phyloP scores from a whole-genome alignment of 768 basidiomycete genomes.

The Phlegmacium glaucopus region DNA sequence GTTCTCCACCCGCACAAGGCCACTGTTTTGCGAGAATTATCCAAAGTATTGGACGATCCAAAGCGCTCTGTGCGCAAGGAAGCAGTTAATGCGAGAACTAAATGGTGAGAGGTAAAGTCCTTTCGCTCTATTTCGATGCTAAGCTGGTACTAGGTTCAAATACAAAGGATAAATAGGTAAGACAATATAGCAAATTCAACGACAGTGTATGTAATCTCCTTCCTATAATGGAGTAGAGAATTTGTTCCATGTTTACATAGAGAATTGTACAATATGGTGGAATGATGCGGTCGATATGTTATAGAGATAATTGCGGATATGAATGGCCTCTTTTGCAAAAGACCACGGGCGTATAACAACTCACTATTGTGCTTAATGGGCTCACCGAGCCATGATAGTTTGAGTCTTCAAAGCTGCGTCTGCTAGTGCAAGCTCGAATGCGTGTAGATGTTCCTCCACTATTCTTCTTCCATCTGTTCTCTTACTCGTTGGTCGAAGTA shows the following conservation, averaged over 20 bases:
- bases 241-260: conserved; percentile 13
- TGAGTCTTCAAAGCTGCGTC: conserved; percentile 76
- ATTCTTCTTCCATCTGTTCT: conserved; percentile 66
- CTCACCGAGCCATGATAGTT: conserved; percentile 76
- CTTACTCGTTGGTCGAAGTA: conserved; percentile 29
- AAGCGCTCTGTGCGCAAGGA: conserved; percentile 78
- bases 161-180: conserved; percentile 43
- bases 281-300: conserved; percentile 28
- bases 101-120: conserved; percentile 34
- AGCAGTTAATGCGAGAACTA: conserved; percentile 77
- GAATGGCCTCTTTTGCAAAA: neutral
- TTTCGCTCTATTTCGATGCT: conserved; percentile 16
- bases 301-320: conserved; percentile 20
- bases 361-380: conserved; percentile 3
- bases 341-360: conserved; percentile 5
- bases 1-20: conserved; percentile 79
- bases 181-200: conserved; percentile 1
- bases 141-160: conserved; percentile 45
- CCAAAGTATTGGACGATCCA: conserved; percentile 83
- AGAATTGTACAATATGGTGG: conserved; percentile 27
- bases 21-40: conserved; percentile 70
- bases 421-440: conserved; percentile 67
- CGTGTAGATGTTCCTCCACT: conserved; percentile 75
- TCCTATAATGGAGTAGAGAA: conserved; percentile 22
- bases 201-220: conserved; percentile 9